Base-by-base conservation (phyloP, 108 stramenopile species). In the Fragilaria crotonensis region DNA sequence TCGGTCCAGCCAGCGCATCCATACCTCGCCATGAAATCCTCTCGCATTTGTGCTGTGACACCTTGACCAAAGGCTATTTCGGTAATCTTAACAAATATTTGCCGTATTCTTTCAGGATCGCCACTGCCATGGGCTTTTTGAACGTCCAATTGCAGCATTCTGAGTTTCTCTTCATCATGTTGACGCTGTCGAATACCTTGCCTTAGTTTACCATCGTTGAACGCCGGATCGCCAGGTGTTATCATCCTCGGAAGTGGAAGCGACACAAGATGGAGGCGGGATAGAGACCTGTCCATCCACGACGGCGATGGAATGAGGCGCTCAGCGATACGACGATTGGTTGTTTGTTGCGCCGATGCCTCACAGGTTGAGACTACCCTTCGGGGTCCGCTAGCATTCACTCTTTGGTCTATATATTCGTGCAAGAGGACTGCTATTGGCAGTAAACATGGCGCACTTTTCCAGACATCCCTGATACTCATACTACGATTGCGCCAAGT, bases 1-100 rank as follows among this genome's bases (percentile, higher is more conserved):
- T 73, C 60, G 20, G 68, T 92, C 63, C 69, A 84, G 7, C 78
- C 86, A 3, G 84, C 82, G 46, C 90, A 92, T 18, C 90, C 90
- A 60, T 81, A 79, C 52, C 66, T 75, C 9, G 72, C 54, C 64
- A 92, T 64, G 61, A 87, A 87, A 59, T 87, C 83, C 63, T 87
- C 79, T 5, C 90, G 76, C 23, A 68, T 54, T 46, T 87, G 81
- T 21, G 85, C 79, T 45, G 77, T 78, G 0, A 87, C 74, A 44
- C 80, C 76, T 44, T 76, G 62, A 17, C 90, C 90, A 66, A 85
- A 91, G 22, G 77, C 67, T 29, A 91, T 48, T 32, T 73, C 63
- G 45, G 69, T 65, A 47, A 75, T 67, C 41, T 75, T 41, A 29
- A 45, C 22, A 9, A 74, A 56, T 29, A 73, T 57, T 22, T 48